Evolutionary conservation across 2,329 filamentous ascomycete species (phyloP), one percentile per base, ranked within the genome.

Genomic region (Dactylellina sp.): DNA sequence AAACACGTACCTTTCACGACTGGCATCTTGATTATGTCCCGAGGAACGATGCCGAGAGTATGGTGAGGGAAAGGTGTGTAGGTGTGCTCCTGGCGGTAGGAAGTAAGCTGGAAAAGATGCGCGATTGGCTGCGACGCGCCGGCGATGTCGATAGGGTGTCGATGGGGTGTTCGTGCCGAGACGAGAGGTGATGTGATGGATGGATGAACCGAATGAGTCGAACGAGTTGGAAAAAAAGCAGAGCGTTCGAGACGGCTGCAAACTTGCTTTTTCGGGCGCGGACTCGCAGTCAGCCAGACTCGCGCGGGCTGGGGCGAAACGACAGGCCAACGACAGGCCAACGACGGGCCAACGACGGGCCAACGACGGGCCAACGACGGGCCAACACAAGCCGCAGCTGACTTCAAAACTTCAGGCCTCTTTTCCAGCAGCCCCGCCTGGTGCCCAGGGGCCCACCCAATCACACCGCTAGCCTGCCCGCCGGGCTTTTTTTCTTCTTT

Each of bases 1-100:
- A 55, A 62, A 68, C 61, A 74, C 70, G 70, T 68, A 66, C 71
- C 89, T 81, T 91, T 90, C 81, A 90, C 89, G 81, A 90, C 88
- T 76, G 88, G 88, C 89, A 91, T 91, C 71, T 78, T 84, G 79
- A 79, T 79, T 76, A 70, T 4, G 22, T 16, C 37, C n/a, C 12
- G 49, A 42, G 16, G 24, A 28, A 12, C 25, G 42, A 46, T 37
- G 22, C 39, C 9, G 32, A 9, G 6, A 40, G 24, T 18, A 37
- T 22, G 44, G 32, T 42, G 40, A 4, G 24, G 20, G 37, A 47
- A 39, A 14, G 18, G 37, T 46, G 32, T 12, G 47, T 20, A 24
- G 35, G 25, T 32, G 50, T 55, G 39, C 12, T 46, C 46, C n/a
- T 14, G 59, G 32, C 28, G 59, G 46, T 20, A 6, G 49, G 25